Base-by-base conservation (phyloP, 345 rosid genomes). In the Eutrema heterophyllum region DNA sequence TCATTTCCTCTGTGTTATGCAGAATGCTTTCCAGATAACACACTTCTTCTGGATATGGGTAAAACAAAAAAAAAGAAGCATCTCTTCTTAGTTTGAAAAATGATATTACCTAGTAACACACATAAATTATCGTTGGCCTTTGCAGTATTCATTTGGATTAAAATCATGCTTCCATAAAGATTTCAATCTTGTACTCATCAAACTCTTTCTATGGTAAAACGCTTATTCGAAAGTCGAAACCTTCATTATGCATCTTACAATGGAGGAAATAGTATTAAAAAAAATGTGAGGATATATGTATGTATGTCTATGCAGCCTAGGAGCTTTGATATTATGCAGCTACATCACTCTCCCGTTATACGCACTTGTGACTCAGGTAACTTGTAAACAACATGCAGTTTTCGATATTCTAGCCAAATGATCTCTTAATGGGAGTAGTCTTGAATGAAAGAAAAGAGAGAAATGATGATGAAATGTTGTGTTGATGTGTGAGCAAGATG, bases 11-110 rank as follows among this genome's bases (percentile, higher is more conserved):
- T 55, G 33, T 60, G 30, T 55, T 39, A 24, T 84, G 83, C 86
- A 95, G 98, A 95, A 90, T 53, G 99, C 98, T 36, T 92, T 95
- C 83, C 98, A 92, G 81, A 92, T 95, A 78, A 95, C 99, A 30
- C 91, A 92, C 70, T 92, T 92, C 88, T 68, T 92, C 18, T 95
- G 98, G 99, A 84, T 92, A 56, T 90, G 85, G 99, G 99, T 92
- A 84, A 78, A 7, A 49, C n/a, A 1, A 7, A n/a, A 51, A 0
- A 9, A n/a, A 43, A 16, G 43, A 57, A 33, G 35, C 53, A 55
- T 48, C 1, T 48, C 7, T n/a, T 64, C 10, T 36, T 18, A 5
- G 13, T 14, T 41, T 29, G 0, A 2, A 0, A 26, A 59, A 2
- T 58, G 2, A 10, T 53, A 5, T 33, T 16, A 61, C 7, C 11